Base-by-base conservation (phyloP, 2,329 filamentous ascomycete genomes). In the Triangularia setosa region DNA sequence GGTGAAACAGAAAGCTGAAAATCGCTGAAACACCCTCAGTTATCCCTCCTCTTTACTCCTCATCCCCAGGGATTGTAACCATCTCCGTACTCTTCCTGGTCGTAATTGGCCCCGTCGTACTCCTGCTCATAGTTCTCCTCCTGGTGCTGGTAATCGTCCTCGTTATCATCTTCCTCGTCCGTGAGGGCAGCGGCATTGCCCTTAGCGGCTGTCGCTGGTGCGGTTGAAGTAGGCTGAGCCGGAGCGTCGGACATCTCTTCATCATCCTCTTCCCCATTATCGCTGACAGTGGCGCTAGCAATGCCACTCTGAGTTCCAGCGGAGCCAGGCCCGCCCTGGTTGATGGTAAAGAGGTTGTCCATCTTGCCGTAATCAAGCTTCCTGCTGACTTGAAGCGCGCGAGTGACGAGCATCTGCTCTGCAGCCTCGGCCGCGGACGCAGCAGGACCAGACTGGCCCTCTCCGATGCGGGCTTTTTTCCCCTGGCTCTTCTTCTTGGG, bases 291-390 rank as follows among this genome's bases (percentile, higher is more conserved):
- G 25, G 73, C 72, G 65, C 76, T 79, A 53, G 73, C 72, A 18
- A 68, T 27, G 5, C 63, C 67, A 44, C 65, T 71, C 28, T 60
- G 69, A 21, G 61, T 67, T 12, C 61, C 67, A 21, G 64, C 80
- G 24, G 83, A 84, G 0, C 83, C 83, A 0, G 82, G 79, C 0
- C 80, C 81, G 1, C 73, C 73, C 67, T 79, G 77, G 23, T 76
- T 75, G 69, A 78, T 75, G 69, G 83, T 81, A 66, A 88, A 88
- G 24, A 89, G 80, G 64, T 79, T 83, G 54, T 81, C 79, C 67
- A 89, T 84, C 40, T 83, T 84, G 61, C 85, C 83, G 75, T 92
- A 92, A 70, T 92, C 91, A 73, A 93, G 90, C 72, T 90, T 88
- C 75, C 88, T 90, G 67, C 87, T 91, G 76, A 87, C 90, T 1